Percentiles rank a stretch among this genome's conserved stretches.
phyloP scores from a whole-genome alignment of 371 early-diverging fungal genomes.

The Mucor indicus region DNA sequence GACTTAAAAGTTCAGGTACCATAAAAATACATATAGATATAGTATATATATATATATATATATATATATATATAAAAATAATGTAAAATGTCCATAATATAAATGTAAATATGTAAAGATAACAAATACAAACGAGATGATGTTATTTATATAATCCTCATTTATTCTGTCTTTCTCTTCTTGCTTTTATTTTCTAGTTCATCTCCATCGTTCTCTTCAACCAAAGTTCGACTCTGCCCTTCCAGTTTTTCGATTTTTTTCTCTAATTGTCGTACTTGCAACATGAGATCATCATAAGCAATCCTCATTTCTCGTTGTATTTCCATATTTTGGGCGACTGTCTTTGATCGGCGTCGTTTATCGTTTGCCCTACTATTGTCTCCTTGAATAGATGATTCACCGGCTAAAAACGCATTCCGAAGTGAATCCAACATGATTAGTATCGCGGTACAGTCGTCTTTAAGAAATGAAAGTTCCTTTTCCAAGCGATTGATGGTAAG shows the following conservation, averaged over 20 bases:
- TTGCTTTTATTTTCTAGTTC: not conserved
- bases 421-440: slow-evolving; percentile 20
- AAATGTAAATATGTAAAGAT: too few species aligned
- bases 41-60: too few species aligned
- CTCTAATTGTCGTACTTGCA: slow-evolving; percentile 32
- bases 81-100: too few species aligned
- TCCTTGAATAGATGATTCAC: not conserved
- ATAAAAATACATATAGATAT: too few species aligned
- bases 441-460: slow-evolving; percentile 22
- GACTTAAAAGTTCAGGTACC: too few species aligned
- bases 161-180: not conserved
- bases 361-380: not conserved
- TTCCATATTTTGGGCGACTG: slow-evolving; percentile 12
- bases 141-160: not conserved
- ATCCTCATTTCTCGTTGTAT: slow-evolving; percentile 27
- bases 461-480: slow-evolving; percentile 18
- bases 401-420: slow-evolving; percentile 21
- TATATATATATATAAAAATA: too few species aligned
- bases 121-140: too few species aligned
- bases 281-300: slow-evolving; percentile 32
- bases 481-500: slow-evolving; percentile 7
- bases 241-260: slow-evolving; percentile 30
- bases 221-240: slow-evolving; percentile 7
- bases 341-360: not conserved
- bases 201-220: not conserved